Conservation (phyloP, 2,329 filamentous ascomycete genomes). For the Penicillium sp. region DNA sequence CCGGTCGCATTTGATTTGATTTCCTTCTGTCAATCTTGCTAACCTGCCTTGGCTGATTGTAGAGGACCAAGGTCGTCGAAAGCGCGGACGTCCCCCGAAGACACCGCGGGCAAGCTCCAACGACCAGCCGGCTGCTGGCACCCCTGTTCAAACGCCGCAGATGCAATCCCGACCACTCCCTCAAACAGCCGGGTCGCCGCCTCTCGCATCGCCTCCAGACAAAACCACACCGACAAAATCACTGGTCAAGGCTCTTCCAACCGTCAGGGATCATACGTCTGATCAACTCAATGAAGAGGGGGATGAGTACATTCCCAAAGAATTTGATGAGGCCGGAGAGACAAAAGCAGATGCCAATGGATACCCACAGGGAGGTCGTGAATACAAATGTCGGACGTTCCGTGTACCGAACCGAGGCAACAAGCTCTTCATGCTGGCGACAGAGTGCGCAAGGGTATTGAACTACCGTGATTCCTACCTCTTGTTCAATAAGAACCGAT, state of each 20-base stretch:
- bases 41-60: conserved; percentile 12
- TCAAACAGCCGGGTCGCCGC: conserved; percentile 45
- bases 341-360: conserved; percentile 86
- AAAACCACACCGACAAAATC: conserved; percentile 75
- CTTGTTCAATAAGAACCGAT: conserved; percentile 97
- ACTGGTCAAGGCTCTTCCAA: conserved; percentile 88
- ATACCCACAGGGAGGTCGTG: conserved; percentile 71
- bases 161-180: conserved; percentile 37
- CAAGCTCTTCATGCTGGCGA: conserved; percentile 97
- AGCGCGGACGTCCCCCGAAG: conserved; percentile 49
- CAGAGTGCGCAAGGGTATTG: conserved; percentile 88
- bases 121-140: conserved; percentile 30
- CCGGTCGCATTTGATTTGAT: conserved; percentile 30
- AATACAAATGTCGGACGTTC: conserved; percentile 91
- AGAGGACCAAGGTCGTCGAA: conserved; percentile 45
- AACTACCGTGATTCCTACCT: conserved; percentile 97
- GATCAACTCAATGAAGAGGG: conserved; percentile 84
- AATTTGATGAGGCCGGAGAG: conserved; percentile 88
- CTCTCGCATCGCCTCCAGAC: conserved; percentile 57
- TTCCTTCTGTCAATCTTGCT: conserved; percentile 11
- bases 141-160: conserved; percentile 38
- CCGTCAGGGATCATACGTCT: conserved; percentile 93
- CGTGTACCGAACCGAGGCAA: conserved; percentile 83
- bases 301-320: conserved; percentile 91
- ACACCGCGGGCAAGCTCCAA: conserved; percentile 37